Percentiles rank a stretch among this genome's conserved stretches.
Conservation (phyloP, 2,329 filamentous ascomycete genomes). For the Apiospora pterosperma region DNA sequence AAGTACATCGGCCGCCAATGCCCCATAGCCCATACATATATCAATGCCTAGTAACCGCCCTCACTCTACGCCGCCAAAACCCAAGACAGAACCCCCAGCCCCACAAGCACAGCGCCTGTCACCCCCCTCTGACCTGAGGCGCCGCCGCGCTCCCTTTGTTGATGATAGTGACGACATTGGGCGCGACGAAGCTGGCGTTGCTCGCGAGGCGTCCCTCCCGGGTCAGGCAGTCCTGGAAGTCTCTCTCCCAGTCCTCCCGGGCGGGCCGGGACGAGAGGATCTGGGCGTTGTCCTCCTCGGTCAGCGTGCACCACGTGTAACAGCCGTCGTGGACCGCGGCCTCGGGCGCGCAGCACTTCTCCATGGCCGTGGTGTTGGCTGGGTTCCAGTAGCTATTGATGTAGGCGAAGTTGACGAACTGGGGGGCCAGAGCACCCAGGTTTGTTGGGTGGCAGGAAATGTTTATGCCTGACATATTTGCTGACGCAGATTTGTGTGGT, state of each 20-base stretch:
- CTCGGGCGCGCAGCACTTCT: slow-evolving; percentile 1
- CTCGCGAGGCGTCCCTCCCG: background rate
- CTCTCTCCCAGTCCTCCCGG: background rate
- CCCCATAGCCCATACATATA: no score
- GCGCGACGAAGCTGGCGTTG: slow-evolving; percentile 2
- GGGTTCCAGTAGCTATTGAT: slow-evolving; percentile 3
- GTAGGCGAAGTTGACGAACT: background rate
- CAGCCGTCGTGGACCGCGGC: background rate
- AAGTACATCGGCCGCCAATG: no score
- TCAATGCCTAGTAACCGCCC: no score
- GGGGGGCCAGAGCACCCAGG: background rate
- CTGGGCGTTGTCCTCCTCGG: background rate
- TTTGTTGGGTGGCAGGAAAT: background rate
- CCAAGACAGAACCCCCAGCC: background rate
- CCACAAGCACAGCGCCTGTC: background rate
- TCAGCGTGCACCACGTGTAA: slow-evolving; percentile 3
- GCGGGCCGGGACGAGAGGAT: background rate
- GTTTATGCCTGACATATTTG: background rate
- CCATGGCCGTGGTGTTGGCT: slow-evolving; percentile 1
- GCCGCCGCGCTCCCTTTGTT: background rate
- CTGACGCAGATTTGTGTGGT: no score
- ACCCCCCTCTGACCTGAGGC: background rate
- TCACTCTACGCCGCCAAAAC: no score
- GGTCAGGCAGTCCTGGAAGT: slow-evolving; percentile 2
- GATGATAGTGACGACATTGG: background rate